Evolutionary conservation across 495 filamentous ascomycete species (phyloP).

Genomic region (Penicillium argentinense): DNA sequence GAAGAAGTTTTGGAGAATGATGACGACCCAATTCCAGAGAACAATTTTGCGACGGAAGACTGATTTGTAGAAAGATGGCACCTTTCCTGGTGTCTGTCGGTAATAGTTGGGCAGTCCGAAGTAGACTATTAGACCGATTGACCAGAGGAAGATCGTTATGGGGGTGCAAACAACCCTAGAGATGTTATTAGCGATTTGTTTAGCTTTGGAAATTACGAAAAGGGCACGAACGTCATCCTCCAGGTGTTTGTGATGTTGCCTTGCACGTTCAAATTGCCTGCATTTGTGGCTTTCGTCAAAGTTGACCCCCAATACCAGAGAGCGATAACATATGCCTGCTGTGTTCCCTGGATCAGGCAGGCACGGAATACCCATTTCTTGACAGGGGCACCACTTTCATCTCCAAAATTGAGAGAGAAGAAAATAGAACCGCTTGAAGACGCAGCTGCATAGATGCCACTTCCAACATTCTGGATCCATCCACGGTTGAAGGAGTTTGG

Average conservation of each 20-base stretch:
- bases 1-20: constrained; percentile 51
- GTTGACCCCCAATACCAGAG: constrained; percentile 54
- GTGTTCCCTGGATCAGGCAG: constrained; percentile 51
- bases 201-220: background rate
- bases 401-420: constrained; percentile 53
- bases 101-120: constrained; percentile 52
- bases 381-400: constrained; percentile 49
- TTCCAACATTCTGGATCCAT: constrained; percentile 52
- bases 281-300: constrained; percentile 36
- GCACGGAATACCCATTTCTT: constrained; percentile 55
- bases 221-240: constrained; percentile 45
- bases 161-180: constrained; percentile 43
- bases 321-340: constrained; percentile 51
- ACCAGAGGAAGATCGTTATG: constrained; percentile 43
- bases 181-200: background rate
- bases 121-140: constrained; percentile 40
- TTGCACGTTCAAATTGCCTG: constrained; percentile 34
- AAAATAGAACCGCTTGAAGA: constrained; percentile 52
- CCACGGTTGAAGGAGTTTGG: constrained; percentile 39
- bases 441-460: constrained; percentile 47
- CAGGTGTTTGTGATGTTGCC: constrained; percentile 42
- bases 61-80: constrained; percentile 57
- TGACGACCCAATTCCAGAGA: constrained; percentile 50
- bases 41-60: constrained; percentile 49
- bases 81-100: constrained; percentile 62